Percentiles rank a stretch among this genome's conserved stretches.
phyloP scores from a whole-genome alignment of 148 eudicot species.

The Camellia japonica region DNA sequence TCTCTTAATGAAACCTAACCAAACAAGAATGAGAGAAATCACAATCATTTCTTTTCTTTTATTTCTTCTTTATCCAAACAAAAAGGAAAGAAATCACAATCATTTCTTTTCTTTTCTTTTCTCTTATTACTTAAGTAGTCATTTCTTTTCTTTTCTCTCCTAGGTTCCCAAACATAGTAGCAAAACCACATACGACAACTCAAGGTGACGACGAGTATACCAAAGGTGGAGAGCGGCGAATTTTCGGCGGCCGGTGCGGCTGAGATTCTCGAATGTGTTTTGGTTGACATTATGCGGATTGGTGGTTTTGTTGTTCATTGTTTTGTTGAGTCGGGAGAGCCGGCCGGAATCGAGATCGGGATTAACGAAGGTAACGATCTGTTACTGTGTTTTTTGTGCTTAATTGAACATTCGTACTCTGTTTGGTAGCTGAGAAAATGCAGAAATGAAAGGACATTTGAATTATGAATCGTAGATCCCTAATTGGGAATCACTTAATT shows the following conservation, averaged over 20 bases:
- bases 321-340: constrained; percentile 52
- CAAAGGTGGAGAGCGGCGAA: constrained; percentile 50
- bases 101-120: too few relatives aligned
- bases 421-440: background rate
- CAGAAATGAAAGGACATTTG: background rate
- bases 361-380: constrained; percentile 40
- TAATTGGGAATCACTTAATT: background rate
- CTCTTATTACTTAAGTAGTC: too few relatives aligned
- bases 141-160: too few relatives aligned
- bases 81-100: too few relatives aligned
- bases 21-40: too few relatives aligned
- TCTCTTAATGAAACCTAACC: too few relatives aligned
- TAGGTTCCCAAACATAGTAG: too few relatives aligned
- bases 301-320: constrained; percentile 48
- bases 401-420: background rate
- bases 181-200: too few relatives aligned
- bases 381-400: background rate
- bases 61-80: too few relatives aligned
- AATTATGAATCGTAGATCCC: background rate
- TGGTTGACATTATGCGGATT: constrained; percentile 65
- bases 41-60: too few relatives aligned
- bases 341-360: constrained; percentile 49
- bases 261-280: constrained; percentile 58
- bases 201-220: constrained; percentile 26
- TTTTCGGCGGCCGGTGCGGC: constrained; percentile 60